Evolutionary conservation across 2,329 filamentous ascomycete species (phyloP), one percentile per base, ranked within the genome.

Genomic region (Exophiala sp.): DNA sequence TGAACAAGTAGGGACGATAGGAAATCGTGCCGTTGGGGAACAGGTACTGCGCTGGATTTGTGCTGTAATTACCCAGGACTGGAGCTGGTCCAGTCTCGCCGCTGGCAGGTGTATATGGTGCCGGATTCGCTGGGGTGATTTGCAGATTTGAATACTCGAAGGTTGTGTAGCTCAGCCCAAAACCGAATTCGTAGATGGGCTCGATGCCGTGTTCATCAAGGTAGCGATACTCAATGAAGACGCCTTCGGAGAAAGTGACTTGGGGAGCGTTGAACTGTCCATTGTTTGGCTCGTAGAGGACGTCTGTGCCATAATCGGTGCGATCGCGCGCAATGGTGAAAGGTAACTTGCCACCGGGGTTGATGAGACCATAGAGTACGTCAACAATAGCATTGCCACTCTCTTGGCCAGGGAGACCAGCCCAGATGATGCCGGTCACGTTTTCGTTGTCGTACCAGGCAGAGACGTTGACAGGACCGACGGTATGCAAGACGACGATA

Each of bases 401-500:
- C 70, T 91, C 85, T 65, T 90, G 83, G 29, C 87, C 87, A 0
- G 87, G 87, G 39, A 91, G 75, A 63, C 86, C 87, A 42, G 86
- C 87, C 80, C 86, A 90, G 14, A 91, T 75, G 52, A 91, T 85
- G 35, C 85, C 87, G 45, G 85, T 88, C 59, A 92, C 80, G 65
- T 88, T 89, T 3, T 82, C 80, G 64, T 87, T 71, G 52, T 74
- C 65, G 33, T 75, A 70, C 72, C 75, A 78, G 44, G 89, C 82
- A 10, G 84, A 82, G 20, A 96, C 72, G 1, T 95, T 74, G 3
- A 95, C 88, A 1, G 91, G 84, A 0, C 91, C 91, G 3, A 86
- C 82, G 1, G 88, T 90, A 75, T 97, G 92, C 55, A 97, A 86
- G 53, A 96, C 83, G 12, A 97, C 89, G 55, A 97, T 87, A 10